Conservation (phyloP, 257 asterid species). For the Nicotiana attenuata region DNA sequence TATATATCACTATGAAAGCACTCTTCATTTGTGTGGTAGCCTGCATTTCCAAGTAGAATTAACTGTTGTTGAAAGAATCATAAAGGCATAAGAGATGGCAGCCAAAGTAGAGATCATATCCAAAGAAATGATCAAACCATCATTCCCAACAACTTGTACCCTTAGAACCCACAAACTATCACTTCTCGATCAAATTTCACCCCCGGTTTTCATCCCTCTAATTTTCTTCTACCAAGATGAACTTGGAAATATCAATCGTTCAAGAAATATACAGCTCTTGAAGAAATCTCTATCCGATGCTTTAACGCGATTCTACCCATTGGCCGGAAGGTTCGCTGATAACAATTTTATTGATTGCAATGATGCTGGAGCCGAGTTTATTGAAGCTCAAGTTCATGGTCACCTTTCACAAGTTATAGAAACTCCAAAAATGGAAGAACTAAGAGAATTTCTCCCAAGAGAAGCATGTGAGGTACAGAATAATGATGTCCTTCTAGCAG, state of each 20-base stretch:
- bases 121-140: conserved; percentile 34
- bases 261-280: conserved; percentile 9
- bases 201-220: conserved; percentile 26
- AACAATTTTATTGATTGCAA: conserved; percentile 27
- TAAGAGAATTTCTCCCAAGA: conserved; percentile 13
- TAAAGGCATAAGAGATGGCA: conserved; percentile 3
- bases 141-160: conserved; percentile 34
- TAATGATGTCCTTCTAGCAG: conserved; percentile 14
- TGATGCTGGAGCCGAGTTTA: conserved; percentile 31
- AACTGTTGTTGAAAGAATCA: neutral
- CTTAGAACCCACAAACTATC: conserved; percentile 27
- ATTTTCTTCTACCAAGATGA: conserved; percentile 29
- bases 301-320: conserved; percentile 28
- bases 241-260: neutral
- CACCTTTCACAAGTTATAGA: neutral
- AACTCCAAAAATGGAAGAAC: conserved; percentile 12
- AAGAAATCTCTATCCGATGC: conserved; percentile 32
- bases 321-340: conserved; percentile 29
- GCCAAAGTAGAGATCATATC: conserved; percentile 21
- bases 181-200: conserved; percentile 31
- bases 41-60: too few relatives aligned
- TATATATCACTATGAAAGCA: neutral
- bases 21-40: neutral
- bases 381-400: conserved; percentile 25
- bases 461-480: neutral